These are phyloP conservation scores for Ettlia oleoabundans DNA, from an alignment of 139 green algal species.

Conservation along the genomic window DNA sequence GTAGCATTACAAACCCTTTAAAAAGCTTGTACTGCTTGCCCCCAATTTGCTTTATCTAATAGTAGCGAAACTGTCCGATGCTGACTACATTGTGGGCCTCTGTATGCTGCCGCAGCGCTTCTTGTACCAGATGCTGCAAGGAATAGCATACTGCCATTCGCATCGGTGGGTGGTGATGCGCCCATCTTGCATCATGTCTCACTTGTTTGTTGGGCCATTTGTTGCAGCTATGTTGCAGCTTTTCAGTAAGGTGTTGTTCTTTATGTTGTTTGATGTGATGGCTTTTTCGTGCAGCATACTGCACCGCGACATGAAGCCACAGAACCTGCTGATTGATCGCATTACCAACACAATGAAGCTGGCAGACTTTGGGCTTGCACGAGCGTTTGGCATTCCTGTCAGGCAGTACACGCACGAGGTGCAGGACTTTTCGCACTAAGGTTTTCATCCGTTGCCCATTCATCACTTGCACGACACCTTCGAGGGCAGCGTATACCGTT, in stretches of 20 bases:
- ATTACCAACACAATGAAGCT: conserved; percentile 91
- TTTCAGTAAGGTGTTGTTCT: no score
- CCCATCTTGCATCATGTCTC: no score
- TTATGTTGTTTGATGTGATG: background rate
- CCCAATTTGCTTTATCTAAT: background rate
- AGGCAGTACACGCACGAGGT: conserved; percentile 96
- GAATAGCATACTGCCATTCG: conserved; percentile 92
- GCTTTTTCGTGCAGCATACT: conserved; percentile 67
- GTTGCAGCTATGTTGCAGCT: no score
- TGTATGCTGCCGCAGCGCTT: conserved; percentile 74
- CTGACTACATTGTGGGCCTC: no score
- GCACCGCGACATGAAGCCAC: conserved; percentile 96
- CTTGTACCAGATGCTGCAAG: conserved; percentile 95
- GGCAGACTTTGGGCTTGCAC: conserved; percentile 97
- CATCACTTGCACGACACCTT: no score
- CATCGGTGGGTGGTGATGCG: conserved; percentile 61
- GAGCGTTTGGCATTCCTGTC: conserved; percentile 97
- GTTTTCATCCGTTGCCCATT: no score
- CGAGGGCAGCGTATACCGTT: no score
- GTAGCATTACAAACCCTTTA: no score
- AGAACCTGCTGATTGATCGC: conserved; percentile 97
- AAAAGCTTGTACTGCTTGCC: background rate
- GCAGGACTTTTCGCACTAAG: no score
- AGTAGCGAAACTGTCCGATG: no score
- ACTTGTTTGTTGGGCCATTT: no score